phyloP scores from a whole-genome alignment of 352 stramenopile species.

The Peronospora farinosa region DNA sequence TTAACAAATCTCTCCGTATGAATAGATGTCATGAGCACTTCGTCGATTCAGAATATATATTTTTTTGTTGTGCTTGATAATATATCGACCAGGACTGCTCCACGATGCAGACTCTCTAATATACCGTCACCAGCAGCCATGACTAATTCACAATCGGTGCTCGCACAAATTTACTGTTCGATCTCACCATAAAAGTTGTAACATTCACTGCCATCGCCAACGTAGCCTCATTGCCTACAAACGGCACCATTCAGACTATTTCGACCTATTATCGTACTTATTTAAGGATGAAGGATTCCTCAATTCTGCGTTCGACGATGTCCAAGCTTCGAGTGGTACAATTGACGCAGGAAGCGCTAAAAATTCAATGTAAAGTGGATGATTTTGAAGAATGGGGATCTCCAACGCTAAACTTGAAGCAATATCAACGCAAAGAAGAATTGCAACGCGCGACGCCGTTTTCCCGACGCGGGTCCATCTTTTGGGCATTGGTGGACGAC shows the following conservation, averaged over 20 bases:
- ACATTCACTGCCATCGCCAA: not conserved
- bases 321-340: constrained; percentile 42
- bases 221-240: too few species aligned
- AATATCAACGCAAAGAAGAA: constrained; percentile 49
- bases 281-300: not conserved
- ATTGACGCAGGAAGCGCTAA: constrained; percentile 45
- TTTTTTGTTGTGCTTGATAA: too few species aligned
- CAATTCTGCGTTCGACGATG: not conserved
- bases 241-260: not conserved
- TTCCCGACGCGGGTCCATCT: constrained; percentile 48
- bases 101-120: too few species aligned
- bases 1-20: too few species aligned
- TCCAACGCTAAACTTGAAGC: constrained; percentile 24
- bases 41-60: too few species aligned
- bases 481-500: constrained; percentile 58
- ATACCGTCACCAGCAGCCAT: too few species aligned
- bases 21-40: too few species aligned
- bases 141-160: not conserved
- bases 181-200: not conserved
- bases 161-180: not conserved
- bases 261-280: not conserved
- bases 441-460: constrained; percentile 45
- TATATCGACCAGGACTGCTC: too few species aligned
- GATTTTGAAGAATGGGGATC: constrained; percentile 46
- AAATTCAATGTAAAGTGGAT: constrained; percentile 48